Percentiles rank a stretch among this genome's conserved stretches.
These are phyloP conservation scores for Hypomontagnella submonticulosa DNA, from an alignment of 495 filamentous ascomycete species.

Conservation along the genomic window DNA sequence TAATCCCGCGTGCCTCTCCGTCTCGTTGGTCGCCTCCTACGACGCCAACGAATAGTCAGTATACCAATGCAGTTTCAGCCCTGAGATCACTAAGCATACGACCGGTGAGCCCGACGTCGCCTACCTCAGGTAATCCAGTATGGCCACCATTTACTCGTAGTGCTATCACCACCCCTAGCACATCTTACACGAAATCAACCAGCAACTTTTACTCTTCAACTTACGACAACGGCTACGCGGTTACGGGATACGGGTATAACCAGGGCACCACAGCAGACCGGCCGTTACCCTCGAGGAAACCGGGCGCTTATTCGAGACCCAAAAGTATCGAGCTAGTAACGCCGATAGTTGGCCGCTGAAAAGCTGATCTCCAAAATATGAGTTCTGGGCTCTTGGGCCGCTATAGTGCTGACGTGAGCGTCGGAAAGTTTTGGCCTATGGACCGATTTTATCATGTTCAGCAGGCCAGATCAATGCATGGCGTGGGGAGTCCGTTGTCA, in stretches of 20 bases:
- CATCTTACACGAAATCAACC: conserved; percentile 54
- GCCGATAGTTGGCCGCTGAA: conserved; percentile 59
- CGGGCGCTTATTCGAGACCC: conserved; percentile 58
- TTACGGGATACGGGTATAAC: conserved; percentile 47
- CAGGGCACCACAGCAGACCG: conserved; percentile 49
- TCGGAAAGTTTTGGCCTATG: conserved; percentile 40
- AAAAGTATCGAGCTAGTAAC: conserved; percentile 65
- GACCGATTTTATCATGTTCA: conserved; percentile 39
- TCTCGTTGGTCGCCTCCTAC: conserved; percentile 59
- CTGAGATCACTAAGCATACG: conserved; percentile 58
- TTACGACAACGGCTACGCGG: conserved; percentile 56
- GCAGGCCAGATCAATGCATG: conserved; percentile 35
- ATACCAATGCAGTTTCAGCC: conserved; percentile 56
- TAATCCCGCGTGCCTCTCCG: conserved; percentile 63
- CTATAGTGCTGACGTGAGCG: conserved; percentile 42
- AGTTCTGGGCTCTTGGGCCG: conserved; percentile 22
- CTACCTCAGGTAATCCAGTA: conserved; percentile 48
- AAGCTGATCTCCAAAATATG: conserved; percentile 11
- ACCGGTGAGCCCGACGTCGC: conserved; percentile 60
- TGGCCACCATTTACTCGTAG: conserved; percentile 62
- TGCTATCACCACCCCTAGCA: conserved; percentile 57
- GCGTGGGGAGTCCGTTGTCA: conserved; percentile 39
- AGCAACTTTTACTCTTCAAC: conserved; percentile 56
- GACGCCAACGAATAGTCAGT: conserved; percentile 51
- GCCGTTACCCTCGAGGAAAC: conserved; percentile 57